Evolutionary conservation across 495 filamentous ascomycete species (phyloP).

Genomic region (Xylona heveae): DNA sequence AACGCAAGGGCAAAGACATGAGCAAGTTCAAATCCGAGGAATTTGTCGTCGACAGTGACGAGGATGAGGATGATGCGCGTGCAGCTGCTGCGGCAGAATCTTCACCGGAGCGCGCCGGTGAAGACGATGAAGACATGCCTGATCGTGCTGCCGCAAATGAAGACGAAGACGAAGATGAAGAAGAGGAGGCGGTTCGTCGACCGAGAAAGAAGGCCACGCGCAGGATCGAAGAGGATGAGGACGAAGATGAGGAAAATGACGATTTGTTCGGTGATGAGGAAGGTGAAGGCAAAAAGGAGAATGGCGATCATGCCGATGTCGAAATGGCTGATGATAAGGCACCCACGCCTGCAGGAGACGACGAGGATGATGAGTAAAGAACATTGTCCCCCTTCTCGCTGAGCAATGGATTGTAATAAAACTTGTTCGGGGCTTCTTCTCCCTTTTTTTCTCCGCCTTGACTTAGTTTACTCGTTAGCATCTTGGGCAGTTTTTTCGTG

Average conservation of each 20-base stretch:
- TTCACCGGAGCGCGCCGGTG: no score
- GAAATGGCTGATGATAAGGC: no score
- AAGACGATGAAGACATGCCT: slow-evolving; percentile 20
- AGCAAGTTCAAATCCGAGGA: slow-evolving; percentile 64
- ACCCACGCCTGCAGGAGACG: no score
- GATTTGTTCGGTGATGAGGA: neutral
- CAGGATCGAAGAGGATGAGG: slow-evolving; percentile 2
- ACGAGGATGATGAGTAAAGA: no score
- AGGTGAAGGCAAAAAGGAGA: neutral
- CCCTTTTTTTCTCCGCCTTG: no score
- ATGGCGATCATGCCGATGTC: slow-evolving; percentile 1
- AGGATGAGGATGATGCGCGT: slow-evolving; percentile 23
- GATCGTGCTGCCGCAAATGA: neutral
- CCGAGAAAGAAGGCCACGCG: slow-evolving; percentile 3
- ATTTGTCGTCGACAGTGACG: slow-evolving; percentile 55
- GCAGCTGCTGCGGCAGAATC: slow-evolving; percentile 16
- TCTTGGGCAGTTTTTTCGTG: no score
- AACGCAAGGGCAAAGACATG: slow-evolving; percentile 22
- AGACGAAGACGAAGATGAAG: slow-evolving; percentile 3
- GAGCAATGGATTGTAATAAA: no score
- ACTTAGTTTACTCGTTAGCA: no score
- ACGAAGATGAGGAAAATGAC: slow-evolving; percentile 6
- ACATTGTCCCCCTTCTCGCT: no score
- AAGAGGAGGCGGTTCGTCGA: neutral
- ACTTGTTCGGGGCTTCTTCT: no score